Conservation (phyloP, 164 flowering plant genomes). For the Tetrastigma voinierianum region DNA sequence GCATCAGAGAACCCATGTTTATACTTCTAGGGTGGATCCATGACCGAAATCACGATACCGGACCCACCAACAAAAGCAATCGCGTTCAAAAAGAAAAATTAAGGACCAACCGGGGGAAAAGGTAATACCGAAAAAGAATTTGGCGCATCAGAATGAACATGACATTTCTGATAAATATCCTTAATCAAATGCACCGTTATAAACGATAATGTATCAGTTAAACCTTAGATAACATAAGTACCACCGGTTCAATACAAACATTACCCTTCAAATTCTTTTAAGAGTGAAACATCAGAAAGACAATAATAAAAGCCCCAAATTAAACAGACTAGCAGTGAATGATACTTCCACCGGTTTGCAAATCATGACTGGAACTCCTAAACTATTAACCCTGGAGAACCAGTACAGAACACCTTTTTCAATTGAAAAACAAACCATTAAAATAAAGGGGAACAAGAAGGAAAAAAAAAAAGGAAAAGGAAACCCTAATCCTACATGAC, state of each 20-base stretch:
- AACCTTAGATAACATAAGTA: not conserved
- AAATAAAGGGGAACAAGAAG: too few species aligned
- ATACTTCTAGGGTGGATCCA: too few species aligned
- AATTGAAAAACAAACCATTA: not conserved
- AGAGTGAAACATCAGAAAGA: conserved; percentile 2
- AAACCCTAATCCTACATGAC: conserved; percentile 1
- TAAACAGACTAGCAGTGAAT: not conserved
- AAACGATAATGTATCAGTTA: not conserved
- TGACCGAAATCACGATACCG: too few species aligned
- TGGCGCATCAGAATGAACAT: too few species aligned
- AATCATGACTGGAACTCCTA: not conserved
- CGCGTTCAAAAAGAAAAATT: too few species aligned
- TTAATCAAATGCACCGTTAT: too few species aligned
- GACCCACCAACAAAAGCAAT: too few species aligned
- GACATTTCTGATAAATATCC: too few species aligned
- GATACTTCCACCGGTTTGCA: not conserved
- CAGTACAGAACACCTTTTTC: conserved; percentile 1
- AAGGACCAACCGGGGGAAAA: too few species aligned
- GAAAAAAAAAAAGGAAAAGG: not conserved
- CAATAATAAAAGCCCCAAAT: not conserved
- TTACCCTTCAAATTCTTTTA: not conserved
- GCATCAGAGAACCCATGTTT: too few species aligned
- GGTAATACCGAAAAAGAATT: too few species aligned
- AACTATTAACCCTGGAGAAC: not conserved
- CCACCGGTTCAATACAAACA: not conserved